These are phyloP conservation scores for Magnaporthiopsis incrustans DNA, from an alignment of 2,329 filamentous ascomycete genomes.

Conservation along the genomic window DNA sequence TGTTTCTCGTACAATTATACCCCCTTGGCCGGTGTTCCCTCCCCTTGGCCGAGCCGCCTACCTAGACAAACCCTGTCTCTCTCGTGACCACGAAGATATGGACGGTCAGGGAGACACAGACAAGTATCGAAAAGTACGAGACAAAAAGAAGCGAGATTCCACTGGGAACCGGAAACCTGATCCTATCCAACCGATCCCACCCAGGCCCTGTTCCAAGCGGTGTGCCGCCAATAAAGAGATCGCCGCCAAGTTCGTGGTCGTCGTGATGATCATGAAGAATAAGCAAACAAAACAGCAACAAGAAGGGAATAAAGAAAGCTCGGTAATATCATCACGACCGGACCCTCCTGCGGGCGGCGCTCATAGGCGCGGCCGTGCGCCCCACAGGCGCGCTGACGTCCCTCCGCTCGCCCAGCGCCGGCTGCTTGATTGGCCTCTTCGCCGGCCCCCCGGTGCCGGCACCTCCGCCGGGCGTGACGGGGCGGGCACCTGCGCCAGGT, in stretches of 20 bases:
- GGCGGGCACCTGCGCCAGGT: no score
- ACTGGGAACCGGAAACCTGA: neutral
- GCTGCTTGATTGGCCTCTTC: constrained; percentile 42
- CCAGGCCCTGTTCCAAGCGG: neutral
- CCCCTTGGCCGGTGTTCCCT: neutral
- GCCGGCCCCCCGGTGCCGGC: constrained; percentile 35
- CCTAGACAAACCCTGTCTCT: neutral
- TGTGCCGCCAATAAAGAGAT: neutral
- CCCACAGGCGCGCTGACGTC: constrained; percentile 37
- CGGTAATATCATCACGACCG: neutral
- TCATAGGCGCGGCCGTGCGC: neutral
- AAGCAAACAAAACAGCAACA: neutral
- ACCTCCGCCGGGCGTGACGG: constrained; percentile 22
- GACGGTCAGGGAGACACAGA: neutral
- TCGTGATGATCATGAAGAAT: neutral
- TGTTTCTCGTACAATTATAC: neutral
- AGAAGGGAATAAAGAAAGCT: neutral
- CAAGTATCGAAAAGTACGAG: neutral
- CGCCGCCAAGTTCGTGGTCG: neutral
- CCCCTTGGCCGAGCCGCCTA: neutral
- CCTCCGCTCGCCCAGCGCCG: constrained; percentile 42
- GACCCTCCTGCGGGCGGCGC: neutral
- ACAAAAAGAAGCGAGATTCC: neutral
- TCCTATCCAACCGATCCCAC: neutral
- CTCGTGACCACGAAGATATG: neutral